These are phyloP conservation scores for Yarrowia sp. DNA, from an alignment of 805 yeast species.

Conservation along the genomic window DNA sequence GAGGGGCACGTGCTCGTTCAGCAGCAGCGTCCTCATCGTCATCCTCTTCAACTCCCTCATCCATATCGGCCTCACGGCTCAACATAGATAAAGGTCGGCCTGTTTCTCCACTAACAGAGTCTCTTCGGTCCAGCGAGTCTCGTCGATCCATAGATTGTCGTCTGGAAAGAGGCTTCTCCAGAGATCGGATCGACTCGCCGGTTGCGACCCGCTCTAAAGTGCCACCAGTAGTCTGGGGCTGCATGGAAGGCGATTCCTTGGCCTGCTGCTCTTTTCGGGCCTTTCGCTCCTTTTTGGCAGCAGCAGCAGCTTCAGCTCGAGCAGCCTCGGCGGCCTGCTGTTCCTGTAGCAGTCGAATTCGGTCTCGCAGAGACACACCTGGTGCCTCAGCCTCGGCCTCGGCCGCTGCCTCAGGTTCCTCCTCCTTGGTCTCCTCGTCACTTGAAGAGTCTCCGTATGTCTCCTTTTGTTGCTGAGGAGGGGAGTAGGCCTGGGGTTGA, in stretches of 20 bases:
- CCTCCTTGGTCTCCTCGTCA: slow-evolving; percentile 30
- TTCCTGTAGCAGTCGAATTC: slow-evolving; percentile 79
- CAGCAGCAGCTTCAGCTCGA: slow-evolving; percentile 53
- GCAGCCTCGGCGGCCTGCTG: slow-evolving; percentile 79
- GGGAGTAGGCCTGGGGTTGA: slow-evolving; percentile 28
- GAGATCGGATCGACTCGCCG: slow-evolving; percentile 25
- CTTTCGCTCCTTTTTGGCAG: slow-evolving; percentile 45
- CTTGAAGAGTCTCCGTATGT: slow-evolving; percentile 30
- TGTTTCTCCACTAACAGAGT: background rate
- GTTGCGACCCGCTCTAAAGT: slow-evolving; percentile 19
- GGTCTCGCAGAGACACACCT: slow-evolving; percentile 75
- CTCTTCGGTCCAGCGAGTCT: slow-evolving; percentile 9
- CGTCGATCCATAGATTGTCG: slow-evolving; percentile 15
- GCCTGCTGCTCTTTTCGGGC: slow-evolving; percentile 20
- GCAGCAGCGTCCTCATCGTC: slow-evolving; percentile 3
- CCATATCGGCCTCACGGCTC: background rate
- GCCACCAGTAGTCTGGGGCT: slow-evolving; percentile 25
- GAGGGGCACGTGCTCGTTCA: background rate
- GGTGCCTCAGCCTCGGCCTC: slow-evolving; percentile 56
- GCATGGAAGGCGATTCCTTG: slow-evolving; percentile 1
- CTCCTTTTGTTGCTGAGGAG: slow-evolving; percentile 37
- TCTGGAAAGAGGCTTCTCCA: slow-evolving; percentile 11
- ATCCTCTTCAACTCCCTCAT: slow-evolving; percentile 12
- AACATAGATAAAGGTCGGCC: slow-evolving; percentile 5
- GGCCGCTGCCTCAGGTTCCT: slow-evolving; percentile 24